Evolutionary conservation across 75 land plant genomes (phyloP).

Genomic region (Sequoiadendron giganteum): DNA sequence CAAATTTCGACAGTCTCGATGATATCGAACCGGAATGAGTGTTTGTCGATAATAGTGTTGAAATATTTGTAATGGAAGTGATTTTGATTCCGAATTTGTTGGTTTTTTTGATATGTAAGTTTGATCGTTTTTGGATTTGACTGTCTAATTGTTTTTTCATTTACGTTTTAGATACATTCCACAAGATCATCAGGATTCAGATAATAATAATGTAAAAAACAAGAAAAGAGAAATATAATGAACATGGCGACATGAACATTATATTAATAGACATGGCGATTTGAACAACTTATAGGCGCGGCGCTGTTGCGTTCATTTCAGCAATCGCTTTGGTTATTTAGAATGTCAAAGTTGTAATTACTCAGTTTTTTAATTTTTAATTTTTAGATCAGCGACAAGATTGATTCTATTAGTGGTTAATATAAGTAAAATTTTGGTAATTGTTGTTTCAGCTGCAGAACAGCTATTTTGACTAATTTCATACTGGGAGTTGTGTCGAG

Average conservation of each 20-base stretch:
- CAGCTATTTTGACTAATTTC: neutral
- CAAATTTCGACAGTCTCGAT: neutral
- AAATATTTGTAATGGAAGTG: neutral
- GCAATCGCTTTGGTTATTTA: neutral
- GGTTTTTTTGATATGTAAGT: neutral
- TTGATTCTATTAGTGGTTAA: neutral
- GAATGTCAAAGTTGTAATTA: neutral
- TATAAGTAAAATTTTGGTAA: neutral
- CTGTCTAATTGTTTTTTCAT: no score
- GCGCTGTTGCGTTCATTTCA: neutral
- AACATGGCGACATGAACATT: neutral
- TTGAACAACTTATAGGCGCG: neutral
- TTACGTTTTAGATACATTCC: no score
- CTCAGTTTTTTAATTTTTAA: neutral
- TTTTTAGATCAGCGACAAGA: neutral
- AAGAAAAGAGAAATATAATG: no score
- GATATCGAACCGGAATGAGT: neutral
- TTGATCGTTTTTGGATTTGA: no score
- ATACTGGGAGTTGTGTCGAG: no score
- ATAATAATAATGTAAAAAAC: no score
- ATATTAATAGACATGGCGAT: no score
- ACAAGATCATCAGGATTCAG: no score
- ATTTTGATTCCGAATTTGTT: neutral
- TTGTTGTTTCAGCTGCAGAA: neutral
- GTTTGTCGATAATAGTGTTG: neutral